Percentiles rank a stretch among this genome's conserved stretches.
Evolutionary conservation across 805 yeast species (phyloP).

Genomic region (Starmerella vaccinii): DNA sequence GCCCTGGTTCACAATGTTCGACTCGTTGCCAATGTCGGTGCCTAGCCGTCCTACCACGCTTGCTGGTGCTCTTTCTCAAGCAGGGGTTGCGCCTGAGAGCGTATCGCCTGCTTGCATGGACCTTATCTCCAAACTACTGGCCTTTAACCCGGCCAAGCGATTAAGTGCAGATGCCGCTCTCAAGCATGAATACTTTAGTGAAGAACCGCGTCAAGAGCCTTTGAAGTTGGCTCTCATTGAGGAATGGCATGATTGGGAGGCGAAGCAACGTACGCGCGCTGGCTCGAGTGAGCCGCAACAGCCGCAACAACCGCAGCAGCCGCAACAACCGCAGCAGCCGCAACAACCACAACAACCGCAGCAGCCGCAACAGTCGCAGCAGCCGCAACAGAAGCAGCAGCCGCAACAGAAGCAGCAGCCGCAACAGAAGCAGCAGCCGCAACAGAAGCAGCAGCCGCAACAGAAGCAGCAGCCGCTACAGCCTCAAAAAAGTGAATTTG

Average conservation of each 20-base stretch:
- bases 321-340: not conserved
- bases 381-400: not conserved
- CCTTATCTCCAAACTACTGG: constrained; percentile 52
- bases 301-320: not conserved
- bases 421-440: not conserved
- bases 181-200: constrained; percentile 56
- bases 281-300: not conserved
- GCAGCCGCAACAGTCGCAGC: not conserved
- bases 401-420: not conserved
- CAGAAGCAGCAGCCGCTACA: not conserved
- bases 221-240: constrained; percentile 50
- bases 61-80: constrained; percentile 11
- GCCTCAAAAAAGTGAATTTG: no score
- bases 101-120: constrained; percentile 43
- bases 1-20: constrained; percentile 86
- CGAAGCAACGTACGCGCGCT: constrained; percentile 52
- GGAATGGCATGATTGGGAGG: constrained; percentile 97
- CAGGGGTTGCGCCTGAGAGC: constrained; percentile 33
- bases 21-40: constrained; percentile 37
- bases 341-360: not conserved
- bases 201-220: constrained; percentile 56
- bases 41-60: constrained; percentile 9
- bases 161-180: constrained; percentile 62
- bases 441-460: not conserved
- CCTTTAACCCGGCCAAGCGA: constrained; percentile 59